Evolutionary conservation across 108 stramenopile genomes (phyloP).

Genomic region (Poteriospumella lacustris): DNA sequence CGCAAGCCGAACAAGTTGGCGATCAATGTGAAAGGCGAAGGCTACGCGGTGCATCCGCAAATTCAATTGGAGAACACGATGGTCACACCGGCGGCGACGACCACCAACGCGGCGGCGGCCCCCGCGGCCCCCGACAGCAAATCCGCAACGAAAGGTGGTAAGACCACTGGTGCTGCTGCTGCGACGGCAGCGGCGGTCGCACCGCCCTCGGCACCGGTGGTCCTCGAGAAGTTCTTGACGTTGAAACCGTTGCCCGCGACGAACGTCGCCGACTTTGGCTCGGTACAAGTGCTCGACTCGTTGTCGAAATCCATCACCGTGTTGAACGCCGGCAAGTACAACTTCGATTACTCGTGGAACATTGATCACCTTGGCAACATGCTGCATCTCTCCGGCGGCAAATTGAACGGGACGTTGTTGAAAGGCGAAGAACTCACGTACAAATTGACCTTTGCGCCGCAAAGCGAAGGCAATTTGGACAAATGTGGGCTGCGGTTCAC

Average conservation of each 20-base stretch:
- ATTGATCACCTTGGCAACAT: conserved; percentile 34
- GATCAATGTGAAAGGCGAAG: conserved; percentile 63
- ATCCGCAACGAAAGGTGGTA: too few relatives aligned
- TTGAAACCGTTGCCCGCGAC: conserved; percentile 30
- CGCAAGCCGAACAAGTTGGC: conserved; percentile 50
- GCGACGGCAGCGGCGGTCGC: too few relatives aligned
- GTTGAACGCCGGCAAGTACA: conserved; percentile 58
- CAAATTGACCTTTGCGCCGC: conserved; percentile 45
- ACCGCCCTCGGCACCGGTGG: background rate
- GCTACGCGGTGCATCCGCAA: conserved; percentile 56
- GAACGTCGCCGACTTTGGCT: conserved; percentile 53
- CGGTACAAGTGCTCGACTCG: conserved; percentile 52
- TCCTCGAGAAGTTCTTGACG: conserved; percentile 1
- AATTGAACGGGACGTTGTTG: conserved; percentile 44
- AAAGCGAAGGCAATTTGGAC: conserved; percentile 38
- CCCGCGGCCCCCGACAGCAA: background rate
- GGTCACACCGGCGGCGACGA: background rate
- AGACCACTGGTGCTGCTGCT: too few relatives aligned
- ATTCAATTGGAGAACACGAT: conserved; percentile 35
- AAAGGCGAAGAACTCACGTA: conserved; percentile 47
- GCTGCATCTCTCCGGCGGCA: conserved; percentile 43
- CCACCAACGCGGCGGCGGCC: conserved; percentile 2
- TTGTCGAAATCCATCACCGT: conserved; percentile 39
- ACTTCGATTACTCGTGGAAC: conserved; percentile 55
- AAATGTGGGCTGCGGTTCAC: conserved; percentile 33